Conservation (phyloP, 2,329 filamentous ascomycete genomes). For the Cytospora piceae region DNA sequence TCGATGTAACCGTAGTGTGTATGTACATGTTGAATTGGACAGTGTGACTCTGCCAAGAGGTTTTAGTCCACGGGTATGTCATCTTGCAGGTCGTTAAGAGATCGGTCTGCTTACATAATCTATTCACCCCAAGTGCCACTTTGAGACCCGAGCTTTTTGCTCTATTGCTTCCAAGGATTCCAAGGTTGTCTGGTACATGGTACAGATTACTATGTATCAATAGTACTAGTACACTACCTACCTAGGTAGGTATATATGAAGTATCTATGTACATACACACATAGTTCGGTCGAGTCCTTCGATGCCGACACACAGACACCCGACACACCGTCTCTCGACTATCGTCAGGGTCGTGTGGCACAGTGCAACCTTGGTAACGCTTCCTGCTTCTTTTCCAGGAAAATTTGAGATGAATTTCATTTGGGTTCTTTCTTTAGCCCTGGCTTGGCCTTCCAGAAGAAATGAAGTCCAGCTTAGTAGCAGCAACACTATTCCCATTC, state of each 20-base stretch:
- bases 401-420: not conserved
- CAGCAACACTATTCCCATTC: constrained; percentile 18
- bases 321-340: constrained; percentile 1
- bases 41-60: not conserved
- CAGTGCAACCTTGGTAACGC: not conserved
- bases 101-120: not conserved
- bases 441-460: constrained; percentile 4
- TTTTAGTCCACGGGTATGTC: not conserved
- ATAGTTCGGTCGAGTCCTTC: not conserved
- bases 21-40: not conserved
- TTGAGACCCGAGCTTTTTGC: not conserved
- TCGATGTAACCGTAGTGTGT: no score
- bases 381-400: constrained; percentile 2
- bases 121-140: not conserved
- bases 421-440: not conserved
- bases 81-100: not conserved
- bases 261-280: no score
- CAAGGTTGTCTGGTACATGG: no score
- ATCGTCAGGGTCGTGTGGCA: not conserved
- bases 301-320: constrained; percentile 1
- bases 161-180: no score
- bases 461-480: constrained; percentile 9
- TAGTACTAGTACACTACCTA: no score
- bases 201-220: no score
- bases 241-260: no score